Conservation (phyloP, 2,329 filamentous ascomycete genomes). For the Dryadomyces sulphureus region DNA sequence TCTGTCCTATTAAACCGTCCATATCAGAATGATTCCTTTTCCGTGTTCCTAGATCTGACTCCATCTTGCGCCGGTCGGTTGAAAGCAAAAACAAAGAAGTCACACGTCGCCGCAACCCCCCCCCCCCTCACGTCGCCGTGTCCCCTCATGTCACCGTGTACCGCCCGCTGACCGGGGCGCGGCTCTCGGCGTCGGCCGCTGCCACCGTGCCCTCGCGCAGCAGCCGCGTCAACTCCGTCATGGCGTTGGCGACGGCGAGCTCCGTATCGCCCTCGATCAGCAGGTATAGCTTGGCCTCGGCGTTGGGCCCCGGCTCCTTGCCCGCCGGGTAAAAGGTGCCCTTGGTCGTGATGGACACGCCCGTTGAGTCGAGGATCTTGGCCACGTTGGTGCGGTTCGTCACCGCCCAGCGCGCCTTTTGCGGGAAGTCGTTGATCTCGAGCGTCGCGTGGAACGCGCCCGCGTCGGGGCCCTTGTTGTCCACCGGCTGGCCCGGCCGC, state of each 20-base stretch:
- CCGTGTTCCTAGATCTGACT: no score
- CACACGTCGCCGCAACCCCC: no score
- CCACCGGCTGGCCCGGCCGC: slow-evolving; percentile 82
- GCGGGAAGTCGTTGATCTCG: slow-evolving; percentile 98
- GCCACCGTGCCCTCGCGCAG: slow-evolving; percentile 83
- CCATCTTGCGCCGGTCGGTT: no score
- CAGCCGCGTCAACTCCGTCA: slow-evolving; percentile 77
- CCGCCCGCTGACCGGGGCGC: slow-evolving; percentile 63
- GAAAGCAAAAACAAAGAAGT: no score
- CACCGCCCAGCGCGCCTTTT: slow-evolving; percentile 96
- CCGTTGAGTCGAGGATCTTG: slow-evolving; percentile 90
- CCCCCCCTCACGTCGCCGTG: no score
- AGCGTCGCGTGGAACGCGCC: slow-evolving; percentile 93
- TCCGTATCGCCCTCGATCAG: slow-evolving; percentile 96
- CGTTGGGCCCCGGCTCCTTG: slow-evolving; percentile 61
- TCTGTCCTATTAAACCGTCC: no score
- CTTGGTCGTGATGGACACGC: slow-evolving; percentile 94
- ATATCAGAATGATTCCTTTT: no score
- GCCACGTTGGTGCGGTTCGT: slow-evolving; percentile 97
- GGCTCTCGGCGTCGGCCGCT: slow-evolving; percentile 71
- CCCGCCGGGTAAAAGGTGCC: slow-evolving; percentile 76
- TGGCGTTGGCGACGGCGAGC: slow-evolving; percentile 75
- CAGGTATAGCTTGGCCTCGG: slow-evolving; percentile 91
- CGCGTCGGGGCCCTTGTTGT: slow-evolving; percentile 96
- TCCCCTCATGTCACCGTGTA: slow-evolving; percentile 62